A percentile compares a stretch with the other conserved stretches of the same genome.
Conservation (phyloP, 495 filamentous ascomycete species). For the Penicillium parvum region DNA sequence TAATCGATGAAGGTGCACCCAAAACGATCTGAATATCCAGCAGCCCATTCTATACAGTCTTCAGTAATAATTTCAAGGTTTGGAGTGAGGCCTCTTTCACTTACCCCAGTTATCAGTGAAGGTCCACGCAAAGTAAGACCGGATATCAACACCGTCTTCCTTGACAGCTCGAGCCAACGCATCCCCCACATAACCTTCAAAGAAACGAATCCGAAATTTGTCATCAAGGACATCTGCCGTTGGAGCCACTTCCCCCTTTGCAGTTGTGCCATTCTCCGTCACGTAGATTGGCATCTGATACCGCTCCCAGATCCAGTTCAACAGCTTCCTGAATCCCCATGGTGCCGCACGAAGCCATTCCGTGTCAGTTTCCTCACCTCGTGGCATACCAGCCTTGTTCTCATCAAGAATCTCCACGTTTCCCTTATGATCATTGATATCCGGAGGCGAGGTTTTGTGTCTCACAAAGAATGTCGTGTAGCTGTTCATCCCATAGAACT, state of each 20-base stretch:
- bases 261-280: constrained; percentile 48
- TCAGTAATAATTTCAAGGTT: constrained; percentile 6
- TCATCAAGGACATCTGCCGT: constrained; percentile 39
- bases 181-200: constrained; percentile 40
- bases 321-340: constrained; percentile 39
- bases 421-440: constrained; percentile 43
- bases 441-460: constrained; percentile 32
- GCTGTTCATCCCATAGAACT: constrained; percentile 51
- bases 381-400: constrained; percentile 42
- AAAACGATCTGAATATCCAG: constrained; percentile 46
- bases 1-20: constrained; percentile 43
- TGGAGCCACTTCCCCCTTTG: constrained; percentile 41
- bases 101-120: constrained; percentile 44
- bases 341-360: constrained; percentile 42
- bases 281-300: constrained; percentile 46
- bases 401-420: constrained; percentile 41
- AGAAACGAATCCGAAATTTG: constrained; percentile 42
- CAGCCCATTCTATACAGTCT: constrained; percentile 39
- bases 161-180: constrained; percentile 40
- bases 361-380: constrained; percentile 45
- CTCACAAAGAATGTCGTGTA: constrained; percentile 47
- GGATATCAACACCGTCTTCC: constrained; percentile 42
- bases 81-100: background rate
- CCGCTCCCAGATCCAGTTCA: constrained; percentile 39
- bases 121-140: constrained; percentile 48